Conservation (phyloP, 192 early-diverging fungal species). For the Dissophora ornata region DNA sequence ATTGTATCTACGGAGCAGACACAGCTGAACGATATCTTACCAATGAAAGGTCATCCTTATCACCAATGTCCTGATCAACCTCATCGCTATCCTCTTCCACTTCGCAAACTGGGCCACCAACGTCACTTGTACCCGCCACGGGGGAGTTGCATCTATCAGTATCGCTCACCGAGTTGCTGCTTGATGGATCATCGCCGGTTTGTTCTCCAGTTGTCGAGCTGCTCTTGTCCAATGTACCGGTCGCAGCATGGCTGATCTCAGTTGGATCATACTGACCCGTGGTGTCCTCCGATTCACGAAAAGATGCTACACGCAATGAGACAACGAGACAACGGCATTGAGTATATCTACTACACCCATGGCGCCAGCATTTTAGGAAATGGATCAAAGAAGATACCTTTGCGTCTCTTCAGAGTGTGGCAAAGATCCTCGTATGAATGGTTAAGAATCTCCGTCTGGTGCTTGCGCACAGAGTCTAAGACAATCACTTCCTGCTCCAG, state of each 20-base stretch:
- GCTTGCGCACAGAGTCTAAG: constrained; percentile 4
- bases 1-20: too few species aligned
- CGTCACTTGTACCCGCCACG: too few species aligned
- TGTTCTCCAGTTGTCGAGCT: too few species aligned
- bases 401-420: constrained; percentile 6
- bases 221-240: not conserved
- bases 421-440: constrained; percentile 16
- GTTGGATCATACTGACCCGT: not conserved
- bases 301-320: not conserved
- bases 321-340: not conserved
- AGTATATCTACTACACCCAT: not conserved
- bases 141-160: too few species aligned
- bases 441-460: constrained; percentile 9
- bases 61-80: too few species aligned
- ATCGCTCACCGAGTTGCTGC: too few species aligned
- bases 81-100: too few species aligned
- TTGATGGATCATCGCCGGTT: too few species aligned
- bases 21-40: too few species aligned
- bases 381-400: not conserved
- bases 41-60: too few species aligned
- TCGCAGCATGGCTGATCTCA: not conserved
- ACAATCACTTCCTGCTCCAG: constrained; percentile 4
- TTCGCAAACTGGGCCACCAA: too few species aligned
- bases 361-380: not conserved
- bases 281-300: not conserved